phyloP scores from a whole-genome alignment of 75 land plant genomes.

The Selaginella moellendorffii region DNA sequence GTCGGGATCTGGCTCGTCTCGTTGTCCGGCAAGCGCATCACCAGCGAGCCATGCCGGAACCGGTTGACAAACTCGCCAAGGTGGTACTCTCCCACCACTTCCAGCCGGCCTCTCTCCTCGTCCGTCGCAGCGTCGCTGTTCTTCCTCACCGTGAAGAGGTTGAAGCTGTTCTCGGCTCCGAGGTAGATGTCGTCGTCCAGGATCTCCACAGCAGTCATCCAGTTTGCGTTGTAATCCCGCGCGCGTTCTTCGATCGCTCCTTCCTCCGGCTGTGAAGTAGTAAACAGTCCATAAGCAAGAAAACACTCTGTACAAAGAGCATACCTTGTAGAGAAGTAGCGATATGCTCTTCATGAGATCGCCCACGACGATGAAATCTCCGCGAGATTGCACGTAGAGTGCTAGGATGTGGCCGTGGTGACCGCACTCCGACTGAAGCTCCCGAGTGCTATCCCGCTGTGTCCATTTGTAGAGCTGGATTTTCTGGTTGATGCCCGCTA shows the following conservation, averaged over 20 bases:
- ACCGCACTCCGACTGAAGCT: conserved; percentile 87
- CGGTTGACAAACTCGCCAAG: conserved; percentile 91
- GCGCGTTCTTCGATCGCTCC: conserved; percentile 97
- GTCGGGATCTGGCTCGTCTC: conserved; percentile 87
- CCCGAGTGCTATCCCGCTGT: conserved; percentile 82
- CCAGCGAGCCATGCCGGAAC: conserved; percentile 94
- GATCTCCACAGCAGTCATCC: conserved; percentile 99
- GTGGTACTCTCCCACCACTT: conserved; percentile 93
- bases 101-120: conserved; percentile 90
- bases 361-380: conserved; percentile 97
- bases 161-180: conserved; percentile 94
- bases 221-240: conserved; percentile 93
- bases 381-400: conserved; percentile 90
- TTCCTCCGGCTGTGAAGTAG: conserved; percentile 80
- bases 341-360: conserved; percentile 98
- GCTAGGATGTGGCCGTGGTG: conserved; percentile 99
- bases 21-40: conserved; percentile 97
- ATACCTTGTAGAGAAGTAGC: conserved; percentile 82
- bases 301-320: background rate
- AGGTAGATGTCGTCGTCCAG: conserved; percentile 93
- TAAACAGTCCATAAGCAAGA: background rate
- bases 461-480: conserved; percentile 94
- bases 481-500: conserved; percentile 96
- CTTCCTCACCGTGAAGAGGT: conserved; percentile 87
- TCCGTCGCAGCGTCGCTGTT: conserved; percentile 99